phyloP scores from a whole-genome alignment of 257 asterid genomes.

The Solanum virginianum region DNA sequence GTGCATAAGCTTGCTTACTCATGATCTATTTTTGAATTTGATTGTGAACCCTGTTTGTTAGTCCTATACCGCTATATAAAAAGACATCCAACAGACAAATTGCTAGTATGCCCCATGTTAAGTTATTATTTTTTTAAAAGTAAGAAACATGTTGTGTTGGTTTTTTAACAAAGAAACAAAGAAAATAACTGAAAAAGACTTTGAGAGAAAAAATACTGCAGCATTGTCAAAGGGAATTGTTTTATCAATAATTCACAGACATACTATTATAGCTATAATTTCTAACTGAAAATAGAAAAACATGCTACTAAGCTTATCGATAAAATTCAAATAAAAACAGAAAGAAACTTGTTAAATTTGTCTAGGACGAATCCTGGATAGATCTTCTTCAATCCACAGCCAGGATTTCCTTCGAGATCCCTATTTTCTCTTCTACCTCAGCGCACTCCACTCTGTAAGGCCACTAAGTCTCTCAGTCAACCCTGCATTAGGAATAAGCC shows the following conservation, averaged over 20 bases:
- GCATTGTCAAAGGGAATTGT: too few relatives aligned
- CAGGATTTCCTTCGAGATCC: neutral
- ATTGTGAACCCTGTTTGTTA: neutral
- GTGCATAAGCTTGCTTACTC: neutral
- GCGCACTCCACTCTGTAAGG: neutral
- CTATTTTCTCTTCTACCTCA: neutral
- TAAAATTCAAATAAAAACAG: too few relatives aligned
- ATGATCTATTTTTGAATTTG: neutral
- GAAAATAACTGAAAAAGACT: too few relatives aligned
- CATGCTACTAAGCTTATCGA: too few relatives aligned
- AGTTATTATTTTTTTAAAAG: too few relatives aligned
- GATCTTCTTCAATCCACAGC: neutral
- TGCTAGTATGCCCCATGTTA: neutral
- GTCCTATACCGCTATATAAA: neutral
- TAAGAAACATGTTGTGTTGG: neutral
- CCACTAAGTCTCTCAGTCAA: neutral
- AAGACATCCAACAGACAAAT: neutral
- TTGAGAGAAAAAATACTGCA: too few relatives aligned
- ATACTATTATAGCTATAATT: too few relatives aligned
- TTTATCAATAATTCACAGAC: too few relatives aligned
- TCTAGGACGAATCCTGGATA: neutral
- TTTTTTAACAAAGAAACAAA: too few relatives aligned
- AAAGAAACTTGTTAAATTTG: neutral
- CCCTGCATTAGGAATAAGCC: slow-evolving; percentile 16
- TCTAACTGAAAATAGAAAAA: too few relatives aligned